Percentiles rank a stretch among this genome's conserved stretches.
phyloP scores from a whole-genome alignment of 345 rosid genomes.

The Populus pruinosa region DNA sequence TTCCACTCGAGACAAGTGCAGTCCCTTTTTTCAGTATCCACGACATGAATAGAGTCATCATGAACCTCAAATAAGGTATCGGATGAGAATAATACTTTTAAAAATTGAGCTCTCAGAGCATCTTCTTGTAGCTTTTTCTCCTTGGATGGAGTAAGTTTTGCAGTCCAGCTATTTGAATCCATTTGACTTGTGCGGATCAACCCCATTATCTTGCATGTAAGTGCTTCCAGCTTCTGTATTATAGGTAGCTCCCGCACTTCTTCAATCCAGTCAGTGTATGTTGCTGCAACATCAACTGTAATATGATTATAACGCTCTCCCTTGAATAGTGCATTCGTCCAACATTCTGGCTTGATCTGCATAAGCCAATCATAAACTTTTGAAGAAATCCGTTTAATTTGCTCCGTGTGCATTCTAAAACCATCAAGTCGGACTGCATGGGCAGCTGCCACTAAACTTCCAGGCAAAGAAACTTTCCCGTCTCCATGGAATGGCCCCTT shows the following conservation, averaged over 20 bases:
- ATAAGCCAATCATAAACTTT: slow-evolving; percentile 79
- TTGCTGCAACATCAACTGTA: slow-evolving; percentile 53
- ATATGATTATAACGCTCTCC: slow-evolving; percentile 72
- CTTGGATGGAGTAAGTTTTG: slow-evolving; percentile 65
- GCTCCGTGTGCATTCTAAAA: slow-evolving; percentile 52
- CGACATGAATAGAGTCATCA: slow-evolving; percentile 58
- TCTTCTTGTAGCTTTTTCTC: slow-evolving; percentile 64
- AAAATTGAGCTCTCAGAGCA: slow-evolving; percentile 36
- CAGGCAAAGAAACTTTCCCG: slow-evolving; percentile 66
- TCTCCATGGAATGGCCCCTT: slow-evolving; percentile 82
- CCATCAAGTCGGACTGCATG: slow-evolving; percentile 57
- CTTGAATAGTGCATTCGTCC: slow-evolving; percentile 63
- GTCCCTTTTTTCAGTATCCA: slow-evolving; percentile 52
- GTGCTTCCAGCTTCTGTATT: slow-evolving; percentile 52
- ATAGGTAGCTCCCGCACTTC: slow-evolving; percentile 72
- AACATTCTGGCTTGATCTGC: slow-evolving; percentile 60
- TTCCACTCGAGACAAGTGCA: slow-evolving; percentile 82
- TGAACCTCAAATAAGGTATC: slow-evolving; percentile 91
- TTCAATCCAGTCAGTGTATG: slow-evolving; percentile 62
- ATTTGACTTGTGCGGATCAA: slow-evolving; percentile 46
- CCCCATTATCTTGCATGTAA: slow-evolving; percentile 48
- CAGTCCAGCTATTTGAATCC: slow-evolving; percentile 51
- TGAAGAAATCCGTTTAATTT: slow-evolving; percentile 61
- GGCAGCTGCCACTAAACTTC: slow-evolving; percentile 67
- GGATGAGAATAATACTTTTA: slow-evolving; percentile 71